These are phyloP conservation scores for Quercus phellos DNA, from an alignment of 331 rosid genomes.

Conservation along the genomic window DNA sequence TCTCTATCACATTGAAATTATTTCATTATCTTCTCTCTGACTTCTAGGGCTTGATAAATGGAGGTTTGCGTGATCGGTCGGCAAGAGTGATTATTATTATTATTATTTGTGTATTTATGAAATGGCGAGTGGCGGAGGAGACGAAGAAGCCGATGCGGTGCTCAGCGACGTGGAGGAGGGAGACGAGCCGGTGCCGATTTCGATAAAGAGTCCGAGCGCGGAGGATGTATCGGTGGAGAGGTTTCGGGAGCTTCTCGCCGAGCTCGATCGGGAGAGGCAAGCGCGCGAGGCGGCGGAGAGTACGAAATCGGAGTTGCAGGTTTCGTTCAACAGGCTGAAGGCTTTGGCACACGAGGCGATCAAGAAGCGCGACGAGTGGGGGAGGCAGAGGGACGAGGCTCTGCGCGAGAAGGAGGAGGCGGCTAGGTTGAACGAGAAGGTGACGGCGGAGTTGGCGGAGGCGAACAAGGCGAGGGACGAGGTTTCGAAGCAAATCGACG, in stretches of 20 bases:
- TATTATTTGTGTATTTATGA: not conserved
- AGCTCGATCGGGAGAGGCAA: constrained; percentile 85
- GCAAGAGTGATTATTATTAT: constrained; percentile 7
- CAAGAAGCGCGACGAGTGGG: constrained; percentile 61
- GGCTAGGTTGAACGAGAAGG: constrained; percentile 43
- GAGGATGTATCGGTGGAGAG: constrained; percentile 62
- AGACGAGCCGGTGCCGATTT: constrained; percentile 52
- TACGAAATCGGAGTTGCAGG: constrained; percentile 60
- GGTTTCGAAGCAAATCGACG: constrained; percentile 50
- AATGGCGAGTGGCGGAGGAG: constrained; percentile 67
- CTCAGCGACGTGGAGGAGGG: constrained; percentile 89
- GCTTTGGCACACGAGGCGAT: constrained; percentile 80
- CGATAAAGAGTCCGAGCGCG: constrained; percentile 23
- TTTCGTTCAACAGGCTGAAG: constrained; percentile 64
- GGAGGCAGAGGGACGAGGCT: constrained; percentile 62
- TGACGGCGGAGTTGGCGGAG: constrained; percentile 48
- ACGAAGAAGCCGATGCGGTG: constrained; percentile 64
- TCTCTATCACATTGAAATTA: not conserved
- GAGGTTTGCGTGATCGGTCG: constrained; percentile 18
- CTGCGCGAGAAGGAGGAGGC: constrained; percentile 74
- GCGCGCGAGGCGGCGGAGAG: constrained; percentile 77
- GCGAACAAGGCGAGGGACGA: constrained; percentile 41
- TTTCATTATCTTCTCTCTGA: not conserved
- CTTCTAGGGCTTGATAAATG: constrained; percentile 31
- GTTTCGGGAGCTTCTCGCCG: constrained; percentile 54